Conservation (phyloP, 352 stramenopile genomes). For the Globisporangium lucens region DNA sequence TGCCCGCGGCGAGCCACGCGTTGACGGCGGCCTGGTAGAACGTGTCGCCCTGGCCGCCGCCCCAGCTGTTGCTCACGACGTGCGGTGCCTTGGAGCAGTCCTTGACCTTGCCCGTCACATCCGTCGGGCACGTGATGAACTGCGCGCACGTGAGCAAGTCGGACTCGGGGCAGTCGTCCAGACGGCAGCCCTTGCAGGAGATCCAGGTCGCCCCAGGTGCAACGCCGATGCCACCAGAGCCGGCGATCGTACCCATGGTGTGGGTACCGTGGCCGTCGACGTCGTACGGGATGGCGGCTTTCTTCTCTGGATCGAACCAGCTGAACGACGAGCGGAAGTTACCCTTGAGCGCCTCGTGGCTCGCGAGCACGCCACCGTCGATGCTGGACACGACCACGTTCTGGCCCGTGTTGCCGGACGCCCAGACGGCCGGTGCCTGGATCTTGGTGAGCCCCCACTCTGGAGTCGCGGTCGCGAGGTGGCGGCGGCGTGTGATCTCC, state of each 20-base stretch:
- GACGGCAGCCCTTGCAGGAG: constrained; percentile 23
- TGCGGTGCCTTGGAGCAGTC: constrained; percentile 33
- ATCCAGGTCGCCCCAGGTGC: constrained; percentile 37
- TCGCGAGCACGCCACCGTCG: constrained; percentile 28
- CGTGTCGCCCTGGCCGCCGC: constrained; percentile 12
- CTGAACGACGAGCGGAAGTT: constrained; percentile 27
- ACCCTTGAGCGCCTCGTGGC: constrained; percentile 23
- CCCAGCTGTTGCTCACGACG: constrained; percentile 38
- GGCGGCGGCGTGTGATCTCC: neutral
- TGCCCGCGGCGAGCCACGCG: neutral
- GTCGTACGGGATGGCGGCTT: constrained; percentile 20
- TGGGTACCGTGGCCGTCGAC: constrained; percentile 29
- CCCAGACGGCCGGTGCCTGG: constrained; percentile 26
- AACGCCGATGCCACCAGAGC: constrained; percentile 31
- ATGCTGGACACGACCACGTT: constrained; percentile 29
- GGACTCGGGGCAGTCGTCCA: constrained; percentile 12
- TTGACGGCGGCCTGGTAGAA: neutral
- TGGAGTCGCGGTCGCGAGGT: neutral
- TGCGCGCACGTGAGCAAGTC: constrained; percentile 24
- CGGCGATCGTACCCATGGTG: constrained; percentile 35
- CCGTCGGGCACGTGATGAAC: constrained; percentile 37
- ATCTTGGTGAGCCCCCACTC: constrained; percentile 35
- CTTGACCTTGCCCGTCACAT: constrained; percentile 18
- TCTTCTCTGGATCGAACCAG: constrained; percentile 30
- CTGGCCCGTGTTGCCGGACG: constrained; percentile 21